phyloP scores from a whole-genome alignment of 345 rosid species.

The Camelina neglecta region DNA sequence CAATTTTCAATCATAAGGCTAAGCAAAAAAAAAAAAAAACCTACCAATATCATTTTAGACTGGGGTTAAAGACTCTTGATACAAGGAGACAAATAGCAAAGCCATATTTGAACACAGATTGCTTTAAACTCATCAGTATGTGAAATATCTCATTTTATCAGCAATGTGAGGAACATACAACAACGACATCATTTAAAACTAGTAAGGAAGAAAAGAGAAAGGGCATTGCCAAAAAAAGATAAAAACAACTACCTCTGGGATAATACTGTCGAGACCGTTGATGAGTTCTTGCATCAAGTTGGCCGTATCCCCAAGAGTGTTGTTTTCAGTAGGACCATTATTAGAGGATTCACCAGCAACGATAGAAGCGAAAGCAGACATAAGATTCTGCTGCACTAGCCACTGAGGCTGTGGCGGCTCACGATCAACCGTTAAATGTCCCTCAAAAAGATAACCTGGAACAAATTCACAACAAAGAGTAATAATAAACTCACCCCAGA shows the following conservation, averaged over 20 bases:
- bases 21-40: background rate
- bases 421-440: constrained; percentile 93
- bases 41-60: constrained; percentile 10
- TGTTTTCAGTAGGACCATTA: constrained; percentile 35
- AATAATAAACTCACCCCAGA: background rate
- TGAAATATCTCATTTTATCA: background rate
- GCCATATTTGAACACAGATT: background rate
- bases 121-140: background rate
- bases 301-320: constrained; percentile 50
- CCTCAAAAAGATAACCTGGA: constrained; percentile 89
- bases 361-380: constrained; percentile 62
- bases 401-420: constrained; percentile 94
- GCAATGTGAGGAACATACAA: constrained; percentile 8
- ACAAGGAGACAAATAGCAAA: background rate
- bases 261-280: constrained; percentile 56
- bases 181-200: constrained; percentile 4
- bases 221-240: constrained; percentile 2
- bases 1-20: background rate
- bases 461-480: constrained; percentile 21
- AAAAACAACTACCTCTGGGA: constrained; percentile 66
- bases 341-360: constrained; percentile 63
- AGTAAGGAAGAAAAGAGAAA: background rate
- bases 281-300: constrained; percentile 64
- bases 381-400: constrained; percentile 74
- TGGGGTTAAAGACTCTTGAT: background rate